These are phyloP conservation scores for Aspergillus ostianus DNA, from an alignment of 495 filamentous ascomycete species.

Conservation along the genomic window DNA sequence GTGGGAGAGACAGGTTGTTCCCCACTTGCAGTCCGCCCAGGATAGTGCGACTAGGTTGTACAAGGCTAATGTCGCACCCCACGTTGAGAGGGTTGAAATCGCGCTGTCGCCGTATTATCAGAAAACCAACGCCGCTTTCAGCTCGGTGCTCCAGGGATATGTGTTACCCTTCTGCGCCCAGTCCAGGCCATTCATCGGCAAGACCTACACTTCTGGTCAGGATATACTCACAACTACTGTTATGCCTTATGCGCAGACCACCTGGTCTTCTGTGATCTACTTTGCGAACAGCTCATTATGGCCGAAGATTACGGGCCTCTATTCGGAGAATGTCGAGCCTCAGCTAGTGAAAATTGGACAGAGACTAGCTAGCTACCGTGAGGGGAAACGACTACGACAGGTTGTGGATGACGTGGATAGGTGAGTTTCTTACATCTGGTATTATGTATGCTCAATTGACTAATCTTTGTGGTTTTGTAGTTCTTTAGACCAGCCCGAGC, in stretches of 20 bases:
- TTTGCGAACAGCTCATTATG: conserved; percentile 73
- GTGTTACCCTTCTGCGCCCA: conserved; percentile 73
- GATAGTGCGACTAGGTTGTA: conserved; percentile 63
- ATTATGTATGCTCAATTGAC: not conserved
- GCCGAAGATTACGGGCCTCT: conserved; percentile 75
- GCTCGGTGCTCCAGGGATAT: conserved; percentile 66
- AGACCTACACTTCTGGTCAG: conserved; percentile 64
- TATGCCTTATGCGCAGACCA: conserved; percentile 67
- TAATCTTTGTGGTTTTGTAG: conserved; percentile 26
- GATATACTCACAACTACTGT: conserved; percentile 67
- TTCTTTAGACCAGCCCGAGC: conserved; percentile 28
- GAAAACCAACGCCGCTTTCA: conserved; percentile 55
- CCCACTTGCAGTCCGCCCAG: conserved; percentile 65
- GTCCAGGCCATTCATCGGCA: conserved; percentile 69
- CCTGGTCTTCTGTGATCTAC: conserved; percentile 62
- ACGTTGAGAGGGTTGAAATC: conserved; percentile 60
- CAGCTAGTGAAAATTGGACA: conserved; percentile 91
- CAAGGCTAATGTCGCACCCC: conserved; percentile 64
- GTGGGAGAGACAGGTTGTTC: conserved; percentile 75
- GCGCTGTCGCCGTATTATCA: conserved; percentile 69
- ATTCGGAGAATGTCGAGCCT: conserved; percentile 89
- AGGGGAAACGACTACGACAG: conserved; percentile 60
- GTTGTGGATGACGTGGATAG: conserved; percentile 56
- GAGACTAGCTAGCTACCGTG: conserved; percentile 78
- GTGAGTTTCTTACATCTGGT: conserved; percentile 23